Percentiles rank a stretch among this genome's conserved stretches.
Conservation (phyloP, 1,139 yeast species). For the Scheffersomyces parashehatae region DNA sequence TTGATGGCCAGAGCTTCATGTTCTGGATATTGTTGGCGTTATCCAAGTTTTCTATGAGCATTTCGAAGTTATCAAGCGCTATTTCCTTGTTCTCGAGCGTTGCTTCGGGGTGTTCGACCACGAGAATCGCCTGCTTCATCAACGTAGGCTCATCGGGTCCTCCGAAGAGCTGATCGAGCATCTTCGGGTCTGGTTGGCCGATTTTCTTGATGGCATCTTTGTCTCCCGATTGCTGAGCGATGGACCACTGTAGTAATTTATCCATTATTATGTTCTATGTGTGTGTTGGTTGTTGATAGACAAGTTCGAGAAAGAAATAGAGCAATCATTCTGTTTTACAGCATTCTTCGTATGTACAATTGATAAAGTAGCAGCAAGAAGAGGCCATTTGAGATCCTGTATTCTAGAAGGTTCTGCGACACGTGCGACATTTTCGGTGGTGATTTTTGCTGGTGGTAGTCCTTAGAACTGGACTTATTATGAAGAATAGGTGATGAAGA, state of each 20-base stretch:
- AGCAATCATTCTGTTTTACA: no score
- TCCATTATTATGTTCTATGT: conserved; percentile 58
- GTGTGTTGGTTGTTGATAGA: not conserved
- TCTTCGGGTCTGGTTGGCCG: conserved; percentile 75
- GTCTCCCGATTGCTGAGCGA: conserved; percentile 73
- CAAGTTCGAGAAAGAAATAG: no score
- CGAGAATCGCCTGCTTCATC: conserved; percentile 73
- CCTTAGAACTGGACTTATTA: no score
- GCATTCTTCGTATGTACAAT: no score
- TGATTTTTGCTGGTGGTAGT: no score
- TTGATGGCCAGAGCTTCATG: conserved; percentile 74
- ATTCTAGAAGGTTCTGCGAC: conserved; percentile 11
- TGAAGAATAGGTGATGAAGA: no score
- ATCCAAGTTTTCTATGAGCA: conserved; percentile 90
- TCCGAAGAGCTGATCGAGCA: conserved; percentile 77
- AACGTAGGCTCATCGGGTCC: conserved; percentile 82
- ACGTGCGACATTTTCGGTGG: conserved; percentile 1
- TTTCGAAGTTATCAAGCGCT: conserved; percentile 90
- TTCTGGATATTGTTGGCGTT: conserved; percentile 92
- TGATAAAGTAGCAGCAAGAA: no score
- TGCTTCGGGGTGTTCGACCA: conserved; percentile 64
- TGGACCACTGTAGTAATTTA: conserved; percentile 87
- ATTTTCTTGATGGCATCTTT: conserved; percentile 59
- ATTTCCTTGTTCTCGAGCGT: conserved; percentile 62
- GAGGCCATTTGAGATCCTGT: no score